Base-by-base conservation (phyloP, 2,329 filamentous ascomycete genomes). In the Alternaria angustiovoidea region DNA sequence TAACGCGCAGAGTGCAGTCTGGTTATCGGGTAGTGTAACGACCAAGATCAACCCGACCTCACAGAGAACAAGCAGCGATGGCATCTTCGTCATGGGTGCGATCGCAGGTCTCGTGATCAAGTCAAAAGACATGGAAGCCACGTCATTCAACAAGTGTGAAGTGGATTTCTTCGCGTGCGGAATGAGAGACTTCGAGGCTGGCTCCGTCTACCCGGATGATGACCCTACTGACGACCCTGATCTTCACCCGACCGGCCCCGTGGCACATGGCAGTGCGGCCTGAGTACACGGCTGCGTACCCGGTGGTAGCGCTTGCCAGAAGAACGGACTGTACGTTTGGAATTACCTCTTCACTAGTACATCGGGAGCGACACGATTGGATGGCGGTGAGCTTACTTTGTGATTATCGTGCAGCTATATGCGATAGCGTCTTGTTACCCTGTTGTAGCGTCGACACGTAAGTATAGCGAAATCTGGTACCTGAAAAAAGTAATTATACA, bases 381-480 rank as follows among this genome's bases (percentile, higher is more conserved):
- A 26, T 0, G 24, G 9, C 2, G 8, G 22, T 1, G 20, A 22
- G 2, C 0, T 49, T 2, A 2, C 1, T 7, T 26, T 38, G 30
- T 38, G 46, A 49, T 36, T 26, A 38, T 49, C 32, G 14, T 49
- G 46, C 46, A 49, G 46, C 16, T 4, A 2, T 12, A 38, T 5
- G 34, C 6, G 42, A 18, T 49, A 49, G 46, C 46, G 46, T 34
- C 32, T 12, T 36, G 46, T 36, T 18, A 7, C 32, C 8, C 16
- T 30, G 20, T 12, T 20, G 14, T n/a, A 24, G 46, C 32, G 8
- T 22, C 14, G 46, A 38, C 32, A 49, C 32, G 46, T 49, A 49
- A 1, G 14, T 38, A 49, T 49, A 3, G 46, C 2, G 22, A 38
- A n/a, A 20, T 49, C 14, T 49, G 46, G 46, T 49, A 49, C 46